A percentile compares a stretch with the other conserved stretches of the same genome.
Evolutionary conservation across 2,329 filamentous ascomycete species (phyloP).

Genomic region (Hypoxylon sp.): DNA sequence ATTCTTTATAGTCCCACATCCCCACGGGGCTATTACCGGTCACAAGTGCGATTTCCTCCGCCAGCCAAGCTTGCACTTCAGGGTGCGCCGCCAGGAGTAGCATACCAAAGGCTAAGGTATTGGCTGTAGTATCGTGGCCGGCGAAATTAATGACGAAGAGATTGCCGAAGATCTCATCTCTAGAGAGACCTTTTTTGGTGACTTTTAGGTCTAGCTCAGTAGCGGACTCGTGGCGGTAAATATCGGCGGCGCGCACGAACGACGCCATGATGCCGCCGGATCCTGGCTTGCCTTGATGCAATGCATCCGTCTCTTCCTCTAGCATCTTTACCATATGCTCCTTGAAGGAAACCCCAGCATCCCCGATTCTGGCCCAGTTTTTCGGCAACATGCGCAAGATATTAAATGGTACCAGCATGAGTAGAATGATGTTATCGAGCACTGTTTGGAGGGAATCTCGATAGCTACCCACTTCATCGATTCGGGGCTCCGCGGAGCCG

Average conservation of each 20-base stretch:
- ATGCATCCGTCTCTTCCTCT: conserved; percentile 39
- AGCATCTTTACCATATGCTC: conserved; percentile 46
- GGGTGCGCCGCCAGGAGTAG: conserved; percentile 56
- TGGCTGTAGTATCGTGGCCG: conserved; percentile 64
- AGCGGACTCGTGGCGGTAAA: too few relatives aligned
- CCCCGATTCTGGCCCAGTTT: conserved; percentile 8
- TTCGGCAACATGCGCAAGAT: conserved; percentile 33
- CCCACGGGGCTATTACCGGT: too few relatives aligned
- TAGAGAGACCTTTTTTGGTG: too few relatives aligned
- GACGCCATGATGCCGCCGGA: conserved; percentile 46
- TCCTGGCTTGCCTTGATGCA: conserved; percentile 38
- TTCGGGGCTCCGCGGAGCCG: conserved; percentile 29
- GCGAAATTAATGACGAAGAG: conserved; percentile 51
- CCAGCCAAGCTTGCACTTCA: too few relatives aligned
- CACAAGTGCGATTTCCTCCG: too few relatives aligned
- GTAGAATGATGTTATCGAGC: conserved; percentile 46
- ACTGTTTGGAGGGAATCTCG: conserved; percentile 48
- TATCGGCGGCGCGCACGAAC: too few relatives aligned
- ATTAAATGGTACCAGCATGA: conserved; percentile 43
- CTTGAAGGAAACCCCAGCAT: conserved; percentile 17
- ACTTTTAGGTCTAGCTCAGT: too few relatives aligned
- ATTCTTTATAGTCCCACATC: too few relatives aligned
- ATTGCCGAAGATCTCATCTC: conserved; percentile 58
- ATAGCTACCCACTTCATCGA: conserved; percentile 39
- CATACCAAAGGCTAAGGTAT: conserved; percentile 56